These are phyloP conservation scores for Trichoderma polysporum DNA, from an alignment of 2,329 filamentous ascomycete genomes.

Conservation along the genomic window DNA sequence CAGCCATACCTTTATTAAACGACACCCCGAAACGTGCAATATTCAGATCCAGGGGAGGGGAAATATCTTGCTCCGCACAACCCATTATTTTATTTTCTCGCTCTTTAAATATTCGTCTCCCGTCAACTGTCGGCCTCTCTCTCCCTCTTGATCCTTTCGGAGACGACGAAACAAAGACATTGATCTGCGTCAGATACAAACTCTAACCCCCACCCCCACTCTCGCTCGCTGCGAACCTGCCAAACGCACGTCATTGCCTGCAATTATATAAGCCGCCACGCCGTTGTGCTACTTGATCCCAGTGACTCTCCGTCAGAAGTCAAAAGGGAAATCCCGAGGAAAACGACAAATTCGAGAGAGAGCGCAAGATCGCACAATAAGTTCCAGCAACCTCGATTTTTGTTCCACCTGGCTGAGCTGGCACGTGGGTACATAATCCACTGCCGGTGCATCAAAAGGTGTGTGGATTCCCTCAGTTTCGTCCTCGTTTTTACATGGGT, in stretches of 20 bases:
- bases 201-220: constrained; percentile 16
- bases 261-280: constrained; percentile 19
- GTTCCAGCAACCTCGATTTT: background rate
- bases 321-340: background rate
- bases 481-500: constrained; percentile 8
- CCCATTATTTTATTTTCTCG: too few species aligned
- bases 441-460: constrained; percentile 8
- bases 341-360: background rate
- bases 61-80: constrained; percentile 3
- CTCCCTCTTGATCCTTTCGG: background rate
- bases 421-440: constrained; percentile 15
- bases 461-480: background rate
- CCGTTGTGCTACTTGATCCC: background rate
- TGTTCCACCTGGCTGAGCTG: background rate
- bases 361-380: background rate
- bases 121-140: background rate
- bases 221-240: constrained; percentile 15
- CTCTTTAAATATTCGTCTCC: background rate
- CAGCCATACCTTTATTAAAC: constrained; percentile 12
- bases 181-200: constrained; percentile 8
- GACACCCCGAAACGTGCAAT: constrained; percentile 15
- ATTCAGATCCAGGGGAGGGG: constrained; percentile 2
- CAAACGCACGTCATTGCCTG: constrained; percentile 18
- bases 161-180: background rate
- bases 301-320: constrained; percentile 1